These are phyloP conservation scores for Fusarium brevicatenulatum DNA, from an alignment of 2,329 filamentous ascomycete species.

Conservation along the genomic window DNA sequence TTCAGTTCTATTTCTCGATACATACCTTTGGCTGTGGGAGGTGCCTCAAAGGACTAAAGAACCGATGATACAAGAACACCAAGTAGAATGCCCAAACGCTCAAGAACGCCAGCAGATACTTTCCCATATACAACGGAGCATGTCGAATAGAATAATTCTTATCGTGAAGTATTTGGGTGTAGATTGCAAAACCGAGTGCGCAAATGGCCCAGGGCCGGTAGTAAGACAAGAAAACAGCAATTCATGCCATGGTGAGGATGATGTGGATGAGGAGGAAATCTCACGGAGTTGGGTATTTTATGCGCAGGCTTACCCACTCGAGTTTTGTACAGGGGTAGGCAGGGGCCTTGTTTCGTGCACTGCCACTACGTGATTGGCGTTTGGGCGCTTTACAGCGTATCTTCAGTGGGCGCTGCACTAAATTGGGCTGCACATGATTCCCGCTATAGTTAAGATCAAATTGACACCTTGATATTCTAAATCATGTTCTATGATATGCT, in stretches of 20 bases:
- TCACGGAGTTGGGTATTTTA: slow-evolving; percentile 15
- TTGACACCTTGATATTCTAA: neutral
- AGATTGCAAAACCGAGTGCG: neutral
- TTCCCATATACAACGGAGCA: neutral
- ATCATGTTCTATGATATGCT: rapidly evolving
- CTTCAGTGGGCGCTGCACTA: neutral
- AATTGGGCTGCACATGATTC: too few species aligned
- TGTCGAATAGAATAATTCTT: neutral
- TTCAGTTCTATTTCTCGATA: rapidly evolving
- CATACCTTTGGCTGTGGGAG: slow-evolving; percentile 14
- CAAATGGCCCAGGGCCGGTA: slow-evolving; percentile 23
- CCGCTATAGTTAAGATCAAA: rapidly evolving
- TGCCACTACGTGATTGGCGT: neutral
- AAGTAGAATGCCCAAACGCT: slow-evolving; percentile 12
- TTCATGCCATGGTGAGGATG: slow-evolving; percentile 6
- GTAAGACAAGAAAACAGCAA: slow-evolving; percentile 16
- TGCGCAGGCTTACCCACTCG: slow-evolving; percentile 7
- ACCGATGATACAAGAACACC: slow-evolving; percentile 7
- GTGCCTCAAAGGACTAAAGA: slow-evolving; percentile 20
- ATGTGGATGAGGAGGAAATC: slow-evolving; percentile 3
- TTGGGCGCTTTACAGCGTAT: neutral
- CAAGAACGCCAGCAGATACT: slow-evolving; percentile 5
- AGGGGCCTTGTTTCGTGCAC: slow-evolving; percentile 4
- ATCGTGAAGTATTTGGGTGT: neutral
- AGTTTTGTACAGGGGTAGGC: neutral